Percentiles rank a stretch among this genome's conserved stretches.
Conservation (phyloP, 306 rosid genomes). For the Phaseolus lunatus region DNA sequence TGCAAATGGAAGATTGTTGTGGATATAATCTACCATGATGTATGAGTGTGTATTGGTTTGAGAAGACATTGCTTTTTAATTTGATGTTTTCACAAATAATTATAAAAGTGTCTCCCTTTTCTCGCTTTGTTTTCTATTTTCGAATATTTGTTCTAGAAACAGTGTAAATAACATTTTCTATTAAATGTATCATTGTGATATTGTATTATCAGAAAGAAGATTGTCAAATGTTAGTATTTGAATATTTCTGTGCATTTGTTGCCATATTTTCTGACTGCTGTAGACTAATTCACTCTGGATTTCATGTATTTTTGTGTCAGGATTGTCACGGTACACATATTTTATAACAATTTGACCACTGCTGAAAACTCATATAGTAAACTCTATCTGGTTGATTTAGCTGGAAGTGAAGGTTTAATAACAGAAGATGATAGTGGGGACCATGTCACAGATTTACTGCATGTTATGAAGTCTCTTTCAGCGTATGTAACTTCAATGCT, state of each 20-base stretch:
- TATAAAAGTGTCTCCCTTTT: neutral
- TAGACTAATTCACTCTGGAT: conserved; percentile 46
- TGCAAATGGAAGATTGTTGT: conserved; percentile 5
- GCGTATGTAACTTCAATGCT: conserved; percentile 72
- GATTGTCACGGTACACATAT: conserved; percentile 80
- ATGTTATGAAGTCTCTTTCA: conserved; percentile 98
- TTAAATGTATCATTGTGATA: conserved; percentile 25
- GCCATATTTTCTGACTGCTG: neutral
- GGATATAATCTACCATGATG: conserved; percentile 12
- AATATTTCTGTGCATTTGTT: conserved; percentile 33
- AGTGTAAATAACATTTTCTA: neutral
- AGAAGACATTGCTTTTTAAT: neutral
- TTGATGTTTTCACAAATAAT: neutral
- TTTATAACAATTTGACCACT: conserved; percentile 72
- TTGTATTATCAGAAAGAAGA: conserved; percentile 35
- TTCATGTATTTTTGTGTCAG: conserved; percentile 60
- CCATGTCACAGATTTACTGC: conserved; percentile 90
- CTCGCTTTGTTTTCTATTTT: neutral
- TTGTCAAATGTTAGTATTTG: conserved; percentile 34
- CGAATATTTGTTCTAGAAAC: neutral
- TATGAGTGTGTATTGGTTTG: neutral
- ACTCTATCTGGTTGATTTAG: conserved; percentile 90
- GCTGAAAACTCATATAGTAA: conserved; percentile 87
- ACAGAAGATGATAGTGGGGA: conserved; percentile 89
- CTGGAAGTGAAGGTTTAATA: conserved; percentile 96